Evolutionary conservation across 805 yeast genomes (phyloP).

Genomic region (Kodamaea neixiangensis): DNA sequence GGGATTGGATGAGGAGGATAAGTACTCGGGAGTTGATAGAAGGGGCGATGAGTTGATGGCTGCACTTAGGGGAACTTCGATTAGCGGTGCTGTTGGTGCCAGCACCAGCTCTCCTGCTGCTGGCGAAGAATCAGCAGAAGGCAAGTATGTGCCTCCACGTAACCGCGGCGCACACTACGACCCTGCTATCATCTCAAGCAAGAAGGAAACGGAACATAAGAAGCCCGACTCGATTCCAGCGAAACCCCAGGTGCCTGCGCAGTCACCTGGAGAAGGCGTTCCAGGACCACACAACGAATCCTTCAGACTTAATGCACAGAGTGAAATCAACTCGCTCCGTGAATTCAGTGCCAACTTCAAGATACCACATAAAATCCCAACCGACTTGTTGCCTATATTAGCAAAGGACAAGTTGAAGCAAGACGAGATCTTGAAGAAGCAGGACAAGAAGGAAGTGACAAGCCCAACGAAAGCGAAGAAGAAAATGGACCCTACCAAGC

Average conservation of each 20-base stretch:
- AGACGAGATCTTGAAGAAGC: constrained; percentile 54
- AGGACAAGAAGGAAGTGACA: constrained; percentile 18
- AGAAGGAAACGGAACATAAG: constrained; percentile 1
- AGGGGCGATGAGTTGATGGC: constrained; percentile 44
- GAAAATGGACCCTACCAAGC: constrained; percentile 58
- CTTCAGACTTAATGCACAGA: constrained; percentile 51
- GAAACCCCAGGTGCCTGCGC: constrained; percentile 25
- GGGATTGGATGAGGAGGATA: constrained; percentile 93
- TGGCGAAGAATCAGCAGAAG: constrained; percentile 18
- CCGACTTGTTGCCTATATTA: constrained; percentile 67
- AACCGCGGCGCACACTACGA: constrained; percentile 57
- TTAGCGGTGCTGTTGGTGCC: constrained; percentile 16
- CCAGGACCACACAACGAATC: constrained; percentile 33
- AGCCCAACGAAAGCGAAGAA: constrained; percentile 30
- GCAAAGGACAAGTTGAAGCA: constrained; percentile 69
- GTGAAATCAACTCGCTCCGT: constrained; percentile 67
- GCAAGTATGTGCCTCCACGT: constrained; percentile 56
- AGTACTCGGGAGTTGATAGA: constrained; percentile 88
- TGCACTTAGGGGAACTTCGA: constrained; percentile 38
- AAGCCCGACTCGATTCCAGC: constrained; percentile 37
- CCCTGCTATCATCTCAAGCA: constrained; percentile 64
- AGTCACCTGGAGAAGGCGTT: background rate
- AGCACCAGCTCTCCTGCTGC: constrained; percentile 11
- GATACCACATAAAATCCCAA: constrained; percentile 60
- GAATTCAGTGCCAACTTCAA: constrained; percentile 83